Evolutionary conservation across 495 filamentous ascomycete genomes (phyloP).

Genomic region (Astrocystis sublimbata): DNA sequence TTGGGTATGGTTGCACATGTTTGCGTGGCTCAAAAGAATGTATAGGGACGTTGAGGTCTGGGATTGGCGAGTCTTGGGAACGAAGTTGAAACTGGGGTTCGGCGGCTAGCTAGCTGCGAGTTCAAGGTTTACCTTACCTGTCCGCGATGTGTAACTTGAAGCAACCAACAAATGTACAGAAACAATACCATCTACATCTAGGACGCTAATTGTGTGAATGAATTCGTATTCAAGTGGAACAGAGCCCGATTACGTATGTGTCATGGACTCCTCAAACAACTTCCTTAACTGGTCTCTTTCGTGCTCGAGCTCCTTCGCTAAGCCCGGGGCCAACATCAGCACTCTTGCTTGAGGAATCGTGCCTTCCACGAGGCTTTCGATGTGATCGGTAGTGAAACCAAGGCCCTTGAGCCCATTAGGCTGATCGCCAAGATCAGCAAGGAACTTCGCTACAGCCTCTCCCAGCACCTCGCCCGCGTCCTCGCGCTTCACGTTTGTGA

Average conservation of each 20-base stretch:
- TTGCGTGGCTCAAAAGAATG: conserved; percentile 35
- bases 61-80: not conserved
- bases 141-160: no score
- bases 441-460: conserved; percentile 77
- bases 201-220: not conserved
- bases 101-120: not conserved
- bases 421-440: conserved; percentile 83
- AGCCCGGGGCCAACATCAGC: conserved; percentile 83
- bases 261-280: conserved; percentile 48
- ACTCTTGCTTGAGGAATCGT: conserved; percentile 90
- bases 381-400: conserved; percentile 72
- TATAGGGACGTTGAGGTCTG: not conserved
- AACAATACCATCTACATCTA: not conserved
- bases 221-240: not conserved
- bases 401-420: conserved; percentile 80
- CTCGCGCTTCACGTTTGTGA: conserved; percentile 79
- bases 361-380: conserved; percentile 84
- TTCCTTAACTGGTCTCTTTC: conserved; percentile 51
- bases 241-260: not conserved
- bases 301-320: conserved; percentile 71
- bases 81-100: not conserved
- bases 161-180: no score
- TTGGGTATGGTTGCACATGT: conserved; percentile 56
- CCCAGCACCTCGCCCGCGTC: conserved; percentile 83
- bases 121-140: no score